phyloP scores from a whole-genome alignment of 768 basidiomycete genomes.

The Cubamyces lactineus region DNA sequence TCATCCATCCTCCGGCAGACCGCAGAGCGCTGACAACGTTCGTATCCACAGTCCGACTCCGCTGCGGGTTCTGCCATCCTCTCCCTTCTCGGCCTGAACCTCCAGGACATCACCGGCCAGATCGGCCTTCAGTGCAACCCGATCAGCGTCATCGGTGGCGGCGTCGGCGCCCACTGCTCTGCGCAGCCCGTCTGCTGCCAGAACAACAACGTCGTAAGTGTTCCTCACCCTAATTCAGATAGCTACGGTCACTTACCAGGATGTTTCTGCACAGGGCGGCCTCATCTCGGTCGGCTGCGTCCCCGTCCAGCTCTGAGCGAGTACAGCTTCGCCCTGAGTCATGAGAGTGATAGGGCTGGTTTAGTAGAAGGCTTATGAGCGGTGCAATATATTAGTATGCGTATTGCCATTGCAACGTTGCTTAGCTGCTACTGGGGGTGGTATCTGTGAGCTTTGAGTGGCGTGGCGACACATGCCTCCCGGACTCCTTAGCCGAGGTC shows the following conservation, averaged over 20 bases:
- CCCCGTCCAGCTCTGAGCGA: slow-evolving; percentile 5
- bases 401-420: no score
- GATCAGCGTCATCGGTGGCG: slow-evolving; percentile 10
- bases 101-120: slow-evolving; percentile 16
- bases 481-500: no score
- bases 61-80: slow-evolving; percentile 10
- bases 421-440: no score
- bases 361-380: background rate
- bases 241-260: background rate
- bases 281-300: slow-evolving; percentile 22
- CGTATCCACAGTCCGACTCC: slow-evolving; percentile 4
- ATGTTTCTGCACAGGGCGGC: slow-evolving; percentile 19
- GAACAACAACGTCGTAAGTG: slow-evolving; percentile 31
- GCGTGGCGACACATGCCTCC: no score
- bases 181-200: slow-evolving; percentile 34
- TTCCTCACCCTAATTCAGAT: background rate
- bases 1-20: background rate
- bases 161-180: slow-evolving; percentile 8
- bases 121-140: slow-evolving; percentile 28
- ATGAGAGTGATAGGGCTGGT: background rate
- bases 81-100: slow-evolving; percentile 13
- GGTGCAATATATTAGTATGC: no score
- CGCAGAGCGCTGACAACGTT: background rate
- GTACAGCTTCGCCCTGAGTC: no score
- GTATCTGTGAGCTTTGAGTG: no score